Conservation (phyloP, 805 yeast genomes). For the Candida rishiriensis region DNA sequence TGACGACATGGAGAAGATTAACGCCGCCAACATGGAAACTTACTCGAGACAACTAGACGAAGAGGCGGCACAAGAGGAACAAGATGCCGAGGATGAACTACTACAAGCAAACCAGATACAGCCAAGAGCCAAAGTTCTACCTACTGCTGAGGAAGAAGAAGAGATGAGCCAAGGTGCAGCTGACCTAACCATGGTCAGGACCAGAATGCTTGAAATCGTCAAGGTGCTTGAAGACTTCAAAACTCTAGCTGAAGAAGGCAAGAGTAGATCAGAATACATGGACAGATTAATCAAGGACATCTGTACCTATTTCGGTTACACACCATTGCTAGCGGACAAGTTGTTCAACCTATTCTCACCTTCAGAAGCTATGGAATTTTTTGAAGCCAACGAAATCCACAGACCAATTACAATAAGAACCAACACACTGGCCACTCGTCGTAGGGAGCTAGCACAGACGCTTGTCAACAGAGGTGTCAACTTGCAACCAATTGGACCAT, state of each 20-base stretch:
- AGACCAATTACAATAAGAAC: slow-evolving; percentile 97
- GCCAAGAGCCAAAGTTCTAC: slow-evolving; percentile 75
- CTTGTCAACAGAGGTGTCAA: slow-evolving; percentile 96
- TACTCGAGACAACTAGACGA: slow-evolving; percentile 64
- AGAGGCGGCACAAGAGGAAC: slow-evolving; percentile 52
- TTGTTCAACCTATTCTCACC: slow-evolving; percentile 89
- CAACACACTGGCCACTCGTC: slow-evolving; percentile 90
- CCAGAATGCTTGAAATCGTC: slow-evolving; percentile 92
- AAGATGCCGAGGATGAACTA: slow-evolving; percentile 58
- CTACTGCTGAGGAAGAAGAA: slow-evolving; percentile 62
- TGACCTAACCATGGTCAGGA: slow-evolving; percentile 78
- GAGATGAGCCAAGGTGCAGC: slow-evolving; percentile 51
- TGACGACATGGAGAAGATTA: slow-evolving; percentile 64
- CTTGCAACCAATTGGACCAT: slow-evolving; percentile 91
- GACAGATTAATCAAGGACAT: slow-evolving; percentile 80
- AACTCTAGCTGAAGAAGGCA: slow-evolving; percentile 77
- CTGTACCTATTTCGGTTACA: slow-evolving; percentile 90
- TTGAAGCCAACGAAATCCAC: slow-evolving; percentile 96
- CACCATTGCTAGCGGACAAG: slow-evolving; percentile 89
- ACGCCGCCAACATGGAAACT: slow-evolving; percentile 81
- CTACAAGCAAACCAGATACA: slow-evolving; percentile 53
- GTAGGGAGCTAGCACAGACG: slow-evolving; percentile 93
- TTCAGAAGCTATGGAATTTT: slow-evolving; percentile 94
- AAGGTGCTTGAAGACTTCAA: slow-evolving; percentile 90
- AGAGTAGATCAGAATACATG: slow-evolving; percentile 77